Evolutionary conservation across 2,329 filamentous ascomycete genomes (phyloP).

Genomic region (Sclerotinia subarctica): DNA sequence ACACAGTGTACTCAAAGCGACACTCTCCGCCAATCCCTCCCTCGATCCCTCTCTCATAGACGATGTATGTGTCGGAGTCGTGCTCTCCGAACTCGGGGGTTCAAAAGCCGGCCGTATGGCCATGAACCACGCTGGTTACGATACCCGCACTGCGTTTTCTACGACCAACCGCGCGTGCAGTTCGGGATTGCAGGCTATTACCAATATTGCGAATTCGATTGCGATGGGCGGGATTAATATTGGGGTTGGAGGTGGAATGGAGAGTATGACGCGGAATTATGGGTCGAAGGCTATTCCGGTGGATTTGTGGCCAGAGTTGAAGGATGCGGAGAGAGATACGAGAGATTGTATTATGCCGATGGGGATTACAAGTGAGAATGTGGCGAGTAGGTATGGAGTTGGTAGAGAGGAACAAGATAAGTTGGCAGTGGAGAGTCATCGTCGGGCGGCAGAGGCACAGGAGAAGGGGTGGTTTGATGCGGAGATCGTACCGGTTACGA

Average conservation of each 20-base stretch:
- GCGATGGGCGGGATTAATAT: slow-evolving; percentile 67
- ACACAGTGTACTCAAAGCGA: slow-evolving; percentile 61
- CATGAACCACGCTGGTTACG: slow-evolving; percentile 76
- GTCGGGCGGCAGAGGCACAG: slow-evolving; percentile 68
- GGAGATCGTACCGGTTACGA: slow-evolving; percentile 79
- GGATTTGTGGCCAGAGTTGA: slow-evolving; percentile 72
- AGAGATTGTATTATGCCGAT: slow-evolving; percentile 91
- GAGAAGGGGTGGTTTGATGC: slow-evolving; percentile 65
- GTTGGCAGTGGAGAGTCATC: slow-evolving; percentile 73
- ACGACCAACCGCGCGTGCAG: slow-evolving; percentile 88
- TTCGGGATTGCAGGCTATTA: slow-evolving; percentile 73
- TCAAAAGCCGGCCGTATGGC: slow-evolving; percentile 90
- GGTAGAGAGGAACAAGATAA: slow-evolving; percentile 74
- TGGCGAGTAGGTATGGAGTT: slow-evolving; percentile 73
- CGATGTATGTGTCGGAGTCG: slow-evolving; percentile 83
- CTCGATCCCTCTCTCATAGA: slow-evolving; percentile 68
- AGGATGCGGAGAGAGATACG: slow-evolving; percentile 63
- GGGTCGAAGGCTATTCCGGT: slow-evolving; percentile 79
- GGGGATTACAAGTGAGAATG: slow-evolving; percentile 88
- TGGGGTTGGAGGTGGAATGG: slow-evolving; percentile 86
- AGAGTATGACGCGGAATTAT: slow-evolving; percentile 95
- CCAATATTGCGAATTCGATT: slow-evolving; percentile 71
- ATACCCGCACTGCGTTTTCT: slow-evolving; percentile 70
- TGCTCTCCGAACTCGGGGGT: slow-evolving; percentile 86
- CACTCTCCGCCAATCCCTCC: slow-evolving; percentile 67